A percentile compares a stretch with the other conserved stretches of the same genome.
These are phyloP conservation scores for Raffaelea deltoideospora DNA, from an alignment of 2,329 filamentous ascomycete species.

Conservation along the genomic window DNA sequence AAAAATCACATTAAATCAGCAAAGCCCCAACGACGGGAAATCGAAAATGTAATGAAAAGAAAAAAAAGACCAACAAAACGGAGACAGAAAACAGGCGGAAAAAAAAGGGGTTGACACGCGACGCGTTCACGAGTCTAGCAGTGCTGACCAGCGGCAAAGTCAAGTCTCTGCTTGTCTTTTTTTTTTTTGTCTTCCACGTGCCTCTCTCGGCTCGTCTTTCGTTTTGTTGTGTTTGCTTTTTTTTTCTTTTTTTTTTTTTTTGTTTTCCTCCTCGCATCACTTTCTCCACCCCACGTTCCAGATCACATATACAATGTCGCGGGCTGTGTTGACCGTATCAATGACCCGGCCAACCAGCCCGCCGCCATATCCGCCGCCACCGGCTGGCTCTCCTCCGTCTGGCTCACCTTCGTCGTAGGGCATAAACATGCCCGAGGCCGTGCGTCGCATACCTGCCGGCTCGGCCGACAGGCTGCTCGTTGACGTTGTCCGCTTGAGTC, in stretches of 20 bases:
- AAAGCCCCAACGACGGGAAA: slow-evolving; percentile 2
- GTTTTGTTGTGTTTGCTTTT: no score
- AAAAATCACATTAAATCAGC: slow-evolving; percentile 6
- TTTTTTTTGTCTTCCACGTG: no score
- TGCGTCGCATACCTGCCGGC: slow-evolving; percentile 54
- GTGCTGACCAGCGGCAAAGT: not conserved
- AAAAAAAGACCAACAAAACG: not conserved
- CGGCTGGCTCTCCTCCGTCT: slow-evolving; percentile 34
- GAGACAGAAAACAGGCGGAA: not conserved
- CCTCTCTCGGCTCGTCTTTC: no score
- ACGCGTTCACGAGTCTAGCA: no score
- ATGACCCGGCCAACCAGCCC: slow-evolving; percentile 66
- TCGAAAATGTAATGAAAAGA: not conserved
- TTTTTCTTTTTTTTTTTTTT: no score
- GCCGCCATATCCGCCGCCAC: no score
- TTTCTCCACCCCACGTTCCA: slow-evolving; percentile 56
- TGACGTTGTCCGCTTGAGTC: slow-evolving; percentile 32
- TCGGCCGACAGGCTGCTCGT: slow-evolving; percentile 33
- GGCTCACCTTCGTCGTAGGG: slow-evolving; percentile 62
- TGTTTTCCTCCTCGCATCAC: no score
- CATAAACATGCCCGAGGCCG: slow-evolving; percentile 83
- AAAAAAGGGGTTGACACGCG: not conserved
- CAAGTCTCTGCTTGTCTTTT: not conserved
- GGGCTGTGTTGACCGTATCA: slow-evolving; percentile 62
- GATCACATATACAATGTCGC: slow-evolving; percentile 56